Percentiles rank a stretch among this genome's conserved stretches.
Evolutionary conservation across 768 basidiomycete species (phyloP).

Genomic region (Paxillus rubicundulus): DNA sequence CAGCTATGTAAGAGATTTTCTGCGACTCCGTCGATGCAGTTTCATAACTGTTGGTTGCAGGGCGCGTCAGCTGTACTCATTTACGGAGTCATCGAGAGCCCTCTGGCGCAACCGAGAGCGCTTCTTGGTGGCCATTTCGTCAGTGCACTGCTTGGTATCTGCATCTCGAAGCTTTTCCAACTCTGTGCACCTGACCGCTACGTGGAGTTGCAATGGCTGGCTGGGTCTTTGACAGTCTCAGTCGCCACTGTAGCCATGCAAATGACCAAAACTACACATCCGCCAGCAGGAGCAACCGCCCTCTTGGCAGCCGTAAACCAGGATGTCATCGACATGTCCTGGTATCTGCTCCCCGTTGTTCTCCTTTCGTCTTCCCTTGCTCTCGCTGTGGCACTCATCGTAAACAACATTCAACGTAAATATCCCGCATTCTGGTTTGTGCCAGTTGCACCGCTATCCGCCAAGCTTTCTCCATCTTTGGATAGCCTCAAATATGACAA

Average conservation of each 20-base stretch:
- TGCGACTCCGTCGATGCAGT: neutral
- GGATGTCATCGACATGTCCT: conserved; percentile 43
- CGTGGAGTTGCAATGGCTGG: conserved; percentile 44
- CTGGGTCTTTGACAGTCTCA: conserved; percentile 38
- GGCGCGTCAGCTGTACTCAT: conserved; percentile 55
- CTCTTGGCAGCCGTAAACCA: conserved; percentile 45
- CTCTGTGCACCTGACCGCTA: conserved; percentile 45
- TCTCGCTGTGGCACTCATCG: conserved; percentile 43
- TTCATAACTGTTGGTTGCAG: conserved; percentile 26
- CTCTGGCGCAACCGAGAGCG: conserved; percentile 51
- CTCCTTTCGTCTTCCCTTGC: conserved; percentile 46
- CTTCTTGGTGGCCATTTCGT: conserved; percentile 44
- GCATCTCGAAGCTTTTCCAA: conserved; percentile 50
- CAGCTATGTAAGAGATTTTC: conserved; percentile 17
- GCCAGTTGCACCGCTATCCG: conserved; percentile 6
- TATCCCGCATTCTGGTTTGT: conserved; percentile 46
- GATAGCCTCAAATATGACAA: neutral
- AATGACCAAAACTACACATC: conserved; percentile 50
- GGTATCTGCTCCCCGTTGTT: conserved; percentile 54
- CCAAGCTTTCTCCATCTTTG: neutral
- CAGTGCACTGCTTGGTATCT: conserved; percentile 45
- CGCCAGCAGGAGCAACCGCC: conserved; percentile 59
- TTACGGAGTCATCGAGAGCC: conserved; percentile 51
- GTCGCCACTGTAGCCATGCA: conserved; percentile 48
- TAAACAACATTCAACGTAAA: conserved; percentile 51